Percentiles rank a stretch among this genome's conserved stretches.
These are phyloP conservation scores for Mycena filopes DNA, from an alignment of 768 basidiomycete genomes.

Conservation along the genomic window DNA sequence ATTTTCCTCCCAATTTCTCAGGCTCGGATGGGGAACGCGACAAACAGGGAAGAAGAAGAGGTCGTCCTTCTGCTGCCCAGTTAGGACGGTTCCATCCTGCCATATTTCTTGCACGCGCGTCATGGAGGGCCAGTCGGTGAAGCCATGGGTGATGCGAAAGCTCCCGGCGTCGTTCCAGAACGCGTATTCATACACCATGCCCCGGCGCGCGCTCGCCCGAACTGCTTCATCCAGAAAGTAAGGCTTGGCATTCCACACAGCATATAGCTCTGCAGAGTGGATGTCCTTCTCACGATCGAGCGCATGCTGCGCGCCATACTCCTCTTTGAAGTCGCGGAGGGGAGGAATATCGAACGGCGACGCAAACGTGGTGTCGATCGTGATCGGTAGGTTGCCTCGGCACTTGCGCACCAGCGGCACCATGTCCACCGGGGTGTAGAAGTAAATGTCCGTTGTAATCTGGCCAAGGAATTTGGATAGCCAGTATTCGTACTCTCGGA, in stretches of 20 bases:
- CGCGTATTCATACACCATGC: slow-evolving; percentile 56
- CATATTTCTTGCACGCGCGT: slow-evolving; percentile 53
- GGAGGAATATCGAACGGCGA: slow-evolving; percentile 62
- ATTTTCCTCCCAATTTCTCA: slow-evolving; percentile 51
- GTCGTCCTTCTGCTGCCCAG: slow-evolving; percentile 46
- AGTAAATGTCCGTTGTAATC: slow-evolving; percentile 61
- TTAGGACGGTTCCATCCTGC: slow-evolving; percentile 43
- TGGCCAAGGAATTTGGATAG: slow-evolving; percentile 52
- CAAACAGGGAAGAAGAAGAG: slow-evolving; percentile 60
- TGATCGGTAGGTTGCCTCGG: slow-evolving; percentile 46
- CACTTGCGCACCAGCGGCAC: slow-evolving; percentile 43
- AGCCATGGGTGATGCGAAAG: slow-evolving; percentile 56
- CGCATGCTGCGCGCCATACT: slow-evolving; percentile 53
- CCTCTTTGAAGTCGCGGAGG: slow-evolving; percentile 43
- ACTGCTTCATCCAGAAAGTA: slow-evolving; percentile 58
- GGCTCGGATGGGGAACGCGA: slow-evolving; percentile 42
- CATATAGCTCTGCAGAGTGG: slow-evolving; percentile 61
- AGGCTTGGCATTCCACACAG: slow-evolving; percentile 66
- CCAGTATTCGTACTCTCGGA: slow-evolving; percentile 56
- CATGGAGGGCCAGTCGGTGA: slow-evolving; percentile 58
- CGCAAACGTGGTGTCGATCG: slow-evolving; percentile 55
- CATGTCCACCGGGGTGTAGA: slow-evolving; percentile 58
- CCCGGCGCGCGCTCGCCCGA: slow-evolving; percentile 35
- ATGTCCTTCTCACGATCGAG: slow-evolving; percentile 54
- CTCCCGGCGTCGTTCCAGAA: slow-evolving; percentile 72